Base-by-base conservation (phyloP, 1,284 basidiomycete genomes). In the Ustilago crameri region DNA sequence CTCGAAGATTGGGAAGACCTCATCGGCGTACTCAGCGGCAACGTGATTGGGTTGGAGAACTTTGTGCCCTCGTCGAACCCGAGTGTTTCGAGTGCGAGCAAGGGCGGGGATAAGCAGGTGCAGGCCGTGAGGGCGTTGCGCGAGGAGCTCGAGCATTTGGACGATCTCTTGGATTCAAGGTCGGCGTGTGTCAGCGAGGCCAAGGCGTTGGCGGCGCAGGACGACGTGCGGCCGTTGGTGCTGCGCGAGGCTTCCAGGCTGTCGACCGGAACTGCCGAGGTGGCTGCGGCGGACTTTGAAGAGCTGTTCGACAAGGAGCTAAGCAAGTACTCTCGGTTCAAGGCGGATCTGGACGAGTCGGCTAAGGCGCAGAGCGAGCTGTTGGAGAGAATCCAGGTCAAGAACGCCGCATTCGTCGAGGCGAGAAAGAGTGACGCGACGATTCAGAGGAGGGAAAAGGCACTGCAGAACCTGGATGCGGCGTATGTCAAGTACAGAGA, bases 401-500 rank as follows among this genome's bases (percentile, higher is more conserved):
- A 88, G 42, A 93, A 95, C 78, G 87, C 89, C n/a, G 83, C 86
- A 14, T 94, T 97, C 84, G 77, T 95, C 9, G 86, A 89, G 40
- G 92, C 93, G 2, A 87, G 94, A 15, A 89, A 88, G 82, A 90
- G 91, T 15, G 93, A 95, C 78, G 87, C 89, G 0, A 85, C 87
- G 15, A 87, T 94, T 9, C 92, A 91, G 79, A 90, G 90, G 41
- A 88, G 95, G n/a, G 92, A 96, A 84, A 86, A 88, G 61, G 90
- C 90, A 0, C 84, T 98, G 40, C 93, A 94, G 79, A 90, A 90
- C n/a, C 88, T 97, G 50, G 93, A 96, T 74, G 84, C 91, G 34
- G 92, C 93, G 0, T 93, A 93, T 84, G 90, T 90, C 84, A 93
- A 93, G 80, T 96, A 95, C 84, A 87, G 88, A 48, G 94, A 97